Evolutionary conservation across 768 basidiomycete genomes (phyloP).

Genomic region (Candolleomyces eurysporus): DNA sequence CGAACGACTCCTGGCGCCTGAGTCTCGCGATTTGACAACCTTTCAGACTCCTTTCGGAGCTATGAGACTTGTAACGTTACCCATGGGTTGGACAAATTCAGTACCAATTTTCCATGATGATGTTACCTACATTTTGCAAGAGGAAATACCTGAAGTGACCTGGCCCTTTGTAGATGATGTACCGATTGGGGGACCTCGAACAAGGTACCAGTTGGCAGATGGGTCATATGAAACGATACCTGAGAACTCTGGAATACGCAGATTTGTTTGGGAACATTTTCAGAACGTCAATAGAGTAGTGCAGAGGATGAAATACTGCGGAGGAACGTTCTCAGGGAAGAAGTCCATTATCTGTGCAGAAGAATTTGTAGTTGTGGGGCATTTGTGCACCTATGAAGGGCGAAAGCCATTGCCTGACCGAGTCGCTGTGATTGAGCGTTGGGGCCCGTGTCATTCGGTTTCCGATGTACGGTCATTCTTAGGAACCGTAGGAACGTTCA

Average conservation of each 20-base stretch:
- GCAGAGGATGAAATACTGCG: constrained; percentile 20
- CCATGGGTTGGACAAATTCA: constrained; percentile 14
- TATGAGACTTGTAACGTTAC: constrained; percentile 6
- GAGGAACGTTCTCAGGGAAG: constrained; percentile 10
- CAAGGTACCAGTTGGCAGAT: constrained; percentile 23
- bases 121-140: constrained; percentile 23
- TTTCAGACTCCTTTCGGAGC: constrained; percentile 11
- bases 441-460: constrained; percentile 18
- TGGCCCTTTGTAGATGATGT: constrained; percentile 36
- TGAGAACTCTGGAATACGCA: constrained; percentile 27
- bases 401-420: constrained; percentile 17
- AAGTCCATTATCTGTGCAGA: constrained; percentile 30
- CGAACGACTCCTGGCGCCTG: background rate
- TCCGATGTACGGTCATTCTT: constrained; percentile 24
- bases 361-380: constrained; percentile 31
- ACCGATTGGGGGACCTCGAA: constrained; percentile 26
- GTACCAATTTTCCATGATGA: constrained; percentile 12
- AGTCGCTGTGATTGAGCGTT: constrained; percentile 18
- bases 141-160: constrained; percentile 32
- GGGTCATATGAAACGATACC: constrained; percentile 28
- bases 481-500: constrained; percentile 19
- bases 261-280: constrained; percentile 39
- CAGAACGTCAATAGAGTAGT: constrained; percentile 28
- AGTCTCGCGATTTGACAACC: constrained; percentile 8
- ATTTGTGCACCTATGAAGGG: constrained; percentile 36